Evolutionary conservation across 768 basidiomycete genomes (phyloP).

Genomic region (Fomitopsis serialis): DNA sequence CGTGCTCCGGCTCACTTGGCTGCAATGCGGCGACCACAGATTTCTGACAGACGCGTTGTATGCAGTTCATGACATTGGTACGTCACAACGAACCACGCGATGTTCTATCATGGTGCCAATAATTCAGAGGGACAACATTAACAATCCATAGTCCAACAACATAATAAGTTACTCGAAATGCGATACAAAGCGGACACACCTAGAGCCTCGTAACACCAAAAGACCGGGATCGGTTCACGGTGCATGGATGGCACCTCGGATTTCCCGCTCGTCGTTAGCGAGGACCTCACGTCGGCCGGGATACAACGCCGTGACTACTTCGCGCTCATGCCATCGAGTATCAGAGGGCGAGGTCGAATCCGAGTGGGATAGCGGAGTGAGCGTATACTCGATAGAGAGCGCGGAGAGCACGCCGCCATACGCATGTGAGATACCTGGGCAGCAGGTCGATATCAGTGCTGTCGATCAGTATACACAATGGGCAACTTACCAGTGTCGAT

Average conservation of each 20-base stretch:
- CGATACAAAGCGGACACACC: too few relatives aligned
- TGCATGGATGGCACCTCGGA: conserved; percentile 14
- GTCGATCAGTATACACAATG: background rate
- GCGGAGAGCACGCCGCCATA: conserved; percentile 93
- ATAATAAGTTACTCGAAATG: too few relatives aligned
- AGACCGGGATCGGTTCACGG: background rate
- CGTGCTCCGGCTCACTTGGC: too few relatives aligned
- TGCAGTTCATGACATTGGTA: too few relatives aligned
- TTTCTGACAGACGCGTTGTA: too few relatives aligned
- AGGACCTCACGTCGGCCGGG: conserved; percentile 44
- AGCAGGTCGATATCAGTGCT: conserved; percentile 9
- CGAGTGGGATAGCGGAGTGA: conserved; percentile 49
- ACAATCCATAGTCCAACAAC: too few relatives aligned
- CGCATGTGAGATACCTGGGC: conserved; percentile 84
- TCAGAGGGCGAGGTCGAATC: conserved; percentile 14
- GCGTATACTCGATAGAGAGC: conserved; percentile 78
- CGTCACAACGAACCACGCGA: too few relatives aligned
- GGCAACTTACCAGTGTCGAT: conserved; percentile 78
- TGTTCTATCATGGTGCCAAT: too few relatives aligned
- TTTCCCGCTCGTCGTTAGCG: conserved; percentile 32
- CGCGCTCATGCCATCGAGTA: conserved; percentile 52
- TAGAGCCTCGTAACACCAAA: too few relatives aligned
- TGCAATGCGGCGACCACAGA: too few relatives aligned
- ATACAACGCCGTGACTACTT: conserved; percentile 66
- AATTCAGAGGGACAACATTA: too few relatives aligned